Evolutionary conservation across 73 alveolate species (phyloP).

Genomic region (Blepharisma stoltei): DNA sequence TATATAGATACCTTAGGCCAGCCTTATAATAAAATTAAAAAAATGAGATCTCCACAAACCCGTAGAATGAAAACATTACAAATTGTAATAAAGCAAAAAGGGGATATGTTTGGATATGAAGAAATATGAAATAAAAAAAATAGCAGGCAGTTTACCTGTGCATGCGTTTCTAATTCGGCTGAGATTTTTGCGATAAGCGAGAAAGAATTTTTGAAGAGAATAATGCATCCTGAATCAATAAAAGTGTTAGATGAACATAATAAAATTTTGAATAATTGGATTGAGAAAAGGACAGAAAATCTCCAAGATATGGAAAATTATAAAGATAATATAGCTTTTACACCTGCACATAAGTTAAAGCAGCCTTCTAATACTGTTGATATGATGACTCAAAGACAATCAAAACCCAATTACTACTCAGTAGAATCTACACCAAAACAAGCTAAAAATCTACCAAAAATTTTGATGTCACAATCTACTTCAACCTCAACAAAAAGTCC

Average conservation of each 20-base stretch:
- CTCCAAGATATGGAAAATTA: background rate
- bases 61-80: background rate
- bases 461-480: no score
- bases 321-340: background rate
- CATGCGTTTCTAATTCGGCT: background rate
- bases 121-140: background rate
- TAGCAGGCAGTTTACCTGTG: background rate
- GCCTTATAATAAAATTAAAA: background rate
- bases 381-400: no score
- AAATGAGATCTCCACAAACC: background rate
- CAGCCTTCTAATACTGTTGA: background rate
- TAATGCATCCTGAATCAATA: slow-evolving; percentile 12
- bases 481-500: no score
- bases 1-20: background rate
- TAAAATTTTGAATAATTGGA: background rate
- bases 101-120: slow-evolving; percentile 6
- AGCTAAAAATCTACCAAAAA: no score
- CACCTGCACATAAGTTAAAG: background rate
- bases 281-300: background rate
- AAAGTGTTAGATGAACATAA: slow-evolving; percentile 3
- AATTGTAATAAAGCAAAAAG: slow-evolving; percentile 17
- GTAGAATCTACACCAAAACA: no score
- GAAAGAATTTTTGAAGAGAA: slow-evolving; percentile 9
- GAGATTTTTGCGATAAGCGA: slow-evolving; percentile 1
- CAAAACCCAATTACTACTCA: no score